Conservation (phyloP, 1,139 yeast species). For the Scheffersomyces quercinus region DNA sequence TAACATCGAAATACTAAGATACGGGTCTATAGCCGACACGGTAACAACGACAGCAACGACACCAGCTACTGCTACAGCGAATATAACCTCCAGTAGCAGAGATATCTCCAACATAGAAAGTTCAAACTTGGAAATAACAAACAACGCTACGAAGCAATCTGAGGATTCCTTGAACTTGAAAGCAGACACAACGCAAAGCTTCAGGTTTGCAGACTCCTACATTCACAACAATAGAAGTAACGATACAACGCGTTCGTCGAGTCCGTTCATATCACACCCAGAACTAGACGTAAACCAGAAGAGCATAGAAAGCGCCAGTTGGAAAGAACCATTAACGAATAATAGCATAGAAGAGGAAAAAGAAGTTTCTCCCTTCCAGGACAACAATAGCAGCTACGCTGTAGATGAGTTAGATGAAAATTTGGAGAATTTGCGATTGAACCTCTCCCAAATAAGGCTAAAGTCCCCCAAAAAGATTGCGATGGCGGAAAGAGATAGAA, state of each 20-base stretch:
- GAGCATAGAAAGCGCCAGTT: not conserved
- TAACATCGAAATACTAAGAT: too few species aligned
- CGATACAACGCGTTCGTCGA: conserved; percentile 1
- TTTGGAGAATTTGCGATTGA: conserved; percentile 18
- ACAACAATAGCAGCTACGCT: not conserved
- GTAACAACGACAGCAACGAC: too few species aligned
- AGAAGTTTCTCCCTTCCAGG: not conserved
- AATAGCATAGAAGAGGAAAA: not conserved
- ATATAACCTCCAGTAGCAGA: too few species aligned
- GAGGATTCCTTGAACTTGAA: too few species aligned
- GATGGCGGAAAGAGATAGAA: not conserved
- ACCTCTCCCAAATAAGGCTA: not conserved
- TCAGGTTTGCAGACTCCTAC: too few species aligned
- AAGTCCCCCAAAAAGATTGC: not conserved
- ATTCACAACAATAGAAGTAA: not conserved
- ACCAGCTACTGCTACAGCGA: too few species aligned
- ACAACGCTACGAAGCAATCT: too few species aligned
- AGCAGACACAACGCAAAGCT: too few species aligned
- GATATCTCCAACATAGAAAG: too few species aligned
- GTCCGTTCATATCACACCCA: conserved; percentile 3
- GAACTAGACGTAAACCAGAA: not conserved
- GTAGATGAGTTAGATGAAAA: conserved; percentile 22
- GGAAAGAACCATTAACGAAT: not conserved
- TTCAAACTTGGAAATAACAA: too few species aligned
- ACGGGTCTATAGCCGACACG: too few species aligned